Base-by-base conservation (phyloP, 192 early-diverging fungal genomes). In the Obelidium mucronatum region DNA sequence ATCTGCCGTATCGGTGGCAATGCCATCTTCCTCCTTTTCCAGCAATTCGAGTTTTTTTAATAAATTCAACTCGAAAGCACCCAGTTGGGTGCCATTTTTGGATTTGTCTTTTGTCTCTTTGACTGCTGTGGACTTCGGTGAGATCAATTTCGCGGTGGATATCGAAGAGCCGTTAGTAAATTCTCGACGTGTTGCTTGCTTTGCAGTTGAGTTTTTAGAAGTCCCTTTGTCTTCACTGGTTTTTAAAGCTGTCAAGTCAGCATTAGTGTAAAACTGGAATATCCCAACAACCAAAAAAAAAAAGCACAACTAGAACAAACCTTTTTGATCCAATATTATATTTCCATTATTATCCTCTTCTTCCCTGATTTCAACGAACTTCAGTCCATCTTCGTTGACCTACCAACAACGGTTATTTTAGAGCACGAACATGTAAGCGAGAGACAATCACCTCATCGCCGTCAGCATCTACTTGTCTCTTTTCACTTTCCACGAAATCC, bases 301-400 rank as follows among this genome's bases (percentile, higher is more conserved):
- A 22, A 22, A 51, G 48, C 24, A 1, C 1, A 8, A 58, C 24
- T 48, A 15, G 19, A 48, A 58, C 67, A 13, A 65, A 63, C 60
- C 51, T 39, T 54, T 55, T 28, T 60, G 33, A 61, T 67, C 75
- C 6, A 33, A 67, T 33, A 40, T 35, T 44, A 74, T 35, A 37
- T 40, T 78, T 51, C 83, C 59, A 3, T 83, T 73, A 28, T 90
- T 85, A 11, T 87, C 84, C 26, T 87, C 85, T 51, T 84, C 85
- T 71, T 94, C 93, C 5, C 84, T 80, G 66, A 94, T 94, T 30
- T 94, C 93, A 28, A 94, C 88, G 69, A 91, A 91, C 26, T 88
- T 89, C 39, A 91, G 74, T 17, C 92, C 93, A 70, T 93, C 92
- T 75, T 94, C 93, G 70, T 93, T 94, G 48, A 91, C 72, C 88